These are phyloP conservation scores for Parafenestella ontariensis DNA, from an alignment of 2,329 filamentous ascomycete genomes.

Conservation along the genomic window DNA sequence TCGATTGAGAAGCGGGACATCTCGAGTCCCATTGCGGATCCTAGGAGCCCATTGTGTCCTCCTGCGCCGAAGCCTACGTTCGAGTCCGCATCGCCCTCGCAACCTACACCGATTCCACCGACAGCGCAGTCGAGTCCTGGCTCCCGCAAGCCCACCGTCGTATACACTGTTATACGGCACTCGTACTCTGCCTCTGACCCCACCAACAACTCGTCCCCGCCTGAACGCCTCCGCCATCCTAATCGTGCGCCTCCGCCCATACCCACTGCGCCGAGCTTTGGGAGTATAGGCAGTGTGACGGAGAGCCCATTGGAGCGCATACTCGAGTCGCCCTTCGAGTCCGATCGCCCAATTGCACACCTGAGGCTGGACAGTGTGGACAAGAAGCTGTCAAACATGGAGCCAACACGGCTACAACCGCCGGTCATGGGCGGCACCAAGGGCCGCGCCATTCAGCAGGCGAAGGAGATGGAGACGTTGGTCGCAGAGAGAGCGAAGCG, in stretches of 20 bases:
- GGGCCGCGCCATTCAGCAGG: slow-evolving; percentile 71
- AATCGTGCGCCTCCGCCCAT: slow-evolving; percentile 18
- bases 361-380: slow-evolving; percentile 6
- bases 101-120: neutral
- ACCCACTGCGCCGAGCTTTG: slow-evolving; percentile 18
- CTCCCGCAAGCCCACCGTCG: slow-evolving; percentile 1
- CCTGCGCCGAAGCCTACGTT: slow-evolving; percentile 11
- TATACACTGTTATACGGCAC: slow-evolving; percentile 12
- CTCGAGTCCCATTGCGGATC: slow-evolving; percentile 33
- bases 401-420: slow-evolving; percentile 37
- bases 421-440: slow-evolving; percentile 53
- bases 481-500: slow-evolving; percentile 69
- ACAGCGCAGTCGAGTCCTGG: slow-evolving; percentile 17
- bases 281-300: slow-evolving; percentile 15
- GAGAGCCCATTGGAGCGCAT: slow-evolving; percentile 35
- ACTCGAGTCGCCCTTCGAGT: slow-evolving; percentile 30
- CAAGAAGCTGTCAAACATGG: slow-evolving; percentile 31
- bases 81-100: slow-evolving; percentile 5
- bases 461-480: slow-evolving; percentile 70
- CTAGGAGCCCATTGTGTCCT: slow-evolving; percentile 23
- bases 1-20: slow-evolving; percentile 32
- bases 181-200: slow-evolving; percentile 31
- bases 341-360: neutral
- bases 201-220: slow-evolving; percentile 20
- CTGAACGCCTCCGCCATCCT: slow-evolving; percentile 5